Percentiles rank a stretch among this genome's conserved stretches.
Evolutionary conservation across 2,329 filamentous ascomycete genomes (phyloP).

Genomic region (Sphaerulina musiva): DNA sequence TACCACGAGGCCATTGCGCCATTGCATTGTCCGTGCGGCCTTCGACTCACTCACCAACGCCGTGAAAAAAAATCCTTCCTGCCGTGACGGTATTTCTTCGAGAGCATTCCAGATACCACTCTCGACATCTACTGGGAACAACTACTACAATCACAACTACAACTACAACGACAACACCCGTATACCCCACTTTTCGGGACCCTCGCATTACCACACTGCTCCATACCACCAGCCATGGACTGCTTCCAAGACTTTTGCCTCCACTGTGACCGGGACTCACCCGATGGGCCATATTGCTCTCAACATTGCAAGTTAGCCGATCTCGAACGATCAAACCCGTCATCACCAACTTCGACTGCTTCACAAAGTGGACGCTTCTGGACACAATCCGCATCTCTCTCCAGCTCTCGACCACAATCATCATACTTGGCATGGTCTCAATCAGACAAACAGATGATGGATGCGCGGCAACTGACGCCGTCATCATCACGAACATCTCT

Average conservation of each 20-base stretch:
- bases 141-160: too few relatives aligned
- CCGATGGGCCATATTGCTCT: slow-evolving; percentile 81
- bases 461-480: slow-evolving; percentile 41
- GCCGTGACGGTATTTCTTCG: slow-evolving; percentile 6
- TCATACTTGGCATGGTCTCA: slow-evolving; percentile 21
- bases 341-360: slow-evolving; percentile 40
- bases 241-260: slow-evolving; percentile 94
- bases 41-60: slow-evolving; percentile 14
- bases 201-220: slow-evolving; percentile 3
- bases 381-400: slow-evolving; percentile 8
- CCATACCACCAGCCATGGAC: slow-evolving; percentile 37
- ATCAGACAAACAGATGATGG: slow-evolving; percentile 6
- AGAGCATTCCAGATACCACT: not conserved
- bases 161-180: too few relatives aligned
- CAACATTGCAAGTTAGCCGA: slow-evolving; percentile 86
- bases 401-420: slow-evolving; percentile 17
- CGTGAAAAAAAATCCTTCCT: slow-evolving; percentile 10
- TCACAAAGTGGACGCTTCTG: slow-evolving; percentile 10
- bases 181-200: too few relatives aligned
- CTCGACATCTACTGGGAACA: not conserved
- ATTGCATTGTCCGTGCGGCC: slow-evolving; percentile 19
- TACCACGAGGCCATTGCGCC: slow-evolving; percentile 22
- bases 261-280: slow-evolving; percentile 83
- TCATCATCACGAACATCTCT: slow-evolving; percentile 82
- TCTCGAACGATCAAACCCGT: slow-evolving; percentile 58